These are phyloP conservation scores for Hypoxylon intermedium DNA, from an alignment of 495 filamentous ascomycete species.

Conservation along the genomic window DNA sequence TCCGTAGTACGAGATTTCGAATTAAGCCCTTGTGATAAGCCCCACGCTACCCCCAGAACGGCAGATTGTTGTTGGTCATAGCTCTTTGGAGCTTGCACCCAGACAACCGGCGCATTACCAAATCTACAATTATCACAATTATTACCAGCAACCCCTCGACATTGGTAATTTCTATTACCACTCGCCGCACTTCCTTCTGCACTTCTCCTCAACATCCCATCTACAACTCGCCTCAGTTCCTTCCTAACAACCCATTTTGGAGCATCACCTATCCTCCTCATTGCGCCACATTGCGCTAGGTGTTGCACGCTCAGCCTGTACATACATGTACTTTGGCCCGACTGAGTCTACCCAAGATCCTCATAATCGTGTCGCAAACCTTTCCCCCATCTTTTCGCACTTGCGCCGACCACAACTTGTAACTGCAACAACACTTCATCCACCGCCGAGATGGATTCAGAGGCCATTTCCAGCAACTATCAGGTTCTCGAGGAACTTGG, in stretches of 20 bases:
- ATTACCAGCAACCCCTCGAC: conserved; percentile 1
- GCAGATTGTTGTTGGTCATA: conserved; percentile 44
- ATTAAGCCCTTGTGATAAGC: conserved; percentile 14
- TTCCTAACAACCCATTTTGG: neutral
- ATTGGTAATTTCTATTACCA: conserved; percentile 9
- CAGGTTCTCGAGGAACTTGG: conserved; percentile 92
- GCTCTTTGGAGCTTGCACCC: conserved; percentile 33
- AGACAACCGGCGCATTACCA: conserved; percentile 23
- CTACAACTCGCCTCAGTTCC: neutral
- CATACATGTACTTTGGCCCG: conserved; percentile 3
- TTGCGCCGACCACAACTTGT: neutral
- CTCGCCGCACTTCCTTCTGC: conserved; percentile 8
- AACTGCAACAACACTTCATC: neutral
- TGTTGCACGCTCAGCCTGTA: neutral
- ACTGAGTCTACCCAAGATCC: neutral
- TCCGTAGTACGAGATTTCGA: conserved; percentile 8
- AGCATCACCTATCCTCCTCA: neutral
- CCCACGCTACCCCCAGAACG: conserved; percentile 33
- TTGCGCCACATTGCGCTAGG: neutral
- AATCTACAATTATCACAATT: neutral
- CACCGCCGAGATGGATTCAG: conserved; percentile 58
- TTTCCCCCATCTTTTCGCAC: neutral
- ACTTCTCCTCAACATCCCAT: neutral
- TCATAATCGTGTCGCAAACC: conserved; percentile 4
- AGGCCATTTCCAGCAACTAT: conserved; percentile 78